Evolutionary conservation across 495 filamentous ascomycete species (phyloP), one percentile per base, ranked within the genome.

Genomic region (Aspergillus bertholletiae): DNA sequence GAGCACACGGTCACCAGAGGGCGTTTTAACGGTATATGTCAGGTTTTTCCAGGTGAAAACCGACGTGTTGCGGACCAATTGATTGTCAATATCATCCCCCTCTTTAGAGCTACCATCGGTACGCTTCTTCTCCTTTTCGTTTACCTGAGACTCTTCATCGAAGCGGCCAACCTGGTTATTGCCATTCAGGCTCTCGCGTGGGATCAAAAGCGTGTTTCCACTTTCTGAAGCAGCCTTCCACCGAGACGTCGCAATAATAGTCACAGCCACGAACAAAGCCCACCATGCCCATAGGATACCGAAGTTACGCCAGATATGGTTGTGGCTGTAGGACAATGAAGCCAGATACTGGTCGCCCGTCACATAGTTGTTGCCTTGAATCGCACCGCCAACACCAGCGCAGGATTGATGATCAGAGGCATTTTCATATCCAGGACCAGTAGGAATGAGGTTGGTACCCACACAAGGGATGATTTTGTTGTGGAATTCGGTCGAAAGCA

Each of bases 401-500:
- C 87, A 89, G 9, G 83, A 79, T 45, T 76, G 70, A 43, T 71
- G 56, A 0, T 34, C 53, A 3, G 61, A 18, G 40, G 28, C 27
- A 27, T 69, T 52, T 5, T 55, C 55, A 24, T 74, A 74, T 15
- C 70, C 72, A 15, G 65, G 56, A 7, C 72, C 72, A 12, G 24
- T 62, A 0, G 72, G 72, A n/a, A 83, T 71, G 1, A 85, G 69
- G 51, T 84, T 74, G 34, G 22, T 60, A 12, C 61, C 66, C 21
- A 79, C 71, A 46, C 78, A 83, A 3, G 77, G 67, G 35, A 84
- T 74, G 8, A 67, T 55, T 12, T 75, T 74, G 22, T 62, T 68
- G 59, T 82, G 68, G 53, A 91, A 87, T 58, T 94, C 88, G 54
- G 83, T 88, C 1, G 81, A 71, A 4, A 89, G 62, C 9, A 88